These are phyloP conservation scores for Solanum dulcamara DNA, from an alignment of 257 asterid genomes.

Conservation along the genomic window DNA sequence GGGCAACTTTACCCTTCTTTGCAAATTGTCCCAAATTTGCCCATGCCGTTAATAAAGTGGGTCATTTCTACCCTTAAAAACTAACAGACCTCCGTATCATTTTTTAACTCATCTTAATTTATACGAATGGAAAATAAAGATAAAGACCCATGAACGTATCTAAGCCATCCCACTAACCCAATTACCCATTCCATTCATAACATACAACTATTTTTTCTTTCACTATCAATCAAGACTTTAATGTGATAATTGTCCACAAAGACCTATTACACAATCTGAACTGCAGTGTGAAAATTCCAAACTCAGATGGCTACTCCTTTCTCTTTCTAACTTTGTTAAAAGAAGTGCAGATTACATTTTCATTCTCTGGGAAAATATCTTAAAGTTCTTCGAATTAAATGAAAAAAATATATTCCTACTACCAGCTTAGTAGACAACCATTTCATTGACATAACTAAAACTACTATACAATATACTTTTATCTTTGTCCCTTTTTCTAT, in stretches of 20 bases:
- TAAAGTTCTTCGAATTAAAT: background rate
- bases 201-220: background rate
- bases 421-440: background rate
- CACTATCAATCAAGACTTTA: background rate
- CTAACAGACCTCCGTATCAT: background rate
- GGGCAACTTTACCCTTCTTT: background rate
- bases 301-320: background rate
- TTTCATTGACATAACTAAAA: background rate
- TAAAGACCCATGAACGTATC: background rate
- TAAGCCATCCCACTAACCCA: background rate
- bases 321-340: background rate
- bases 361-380: background rate
- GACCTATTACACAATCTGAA: background rate
- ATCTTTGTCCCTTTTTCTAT: background rate
- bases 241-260: background rate
- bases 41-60: background rate
- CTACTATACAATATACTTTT: background rate
- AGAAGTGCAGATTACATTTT: background rate
- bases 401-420: background rate
- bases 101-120: background rate
- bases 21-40: background rate
- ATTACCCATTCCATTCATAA: background rate
- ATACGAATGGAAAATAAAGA: background rate
- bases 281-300: background rate
- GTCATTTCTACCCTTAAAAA: background rate